Evolutionary conservation across 495 filamentous ascomycete species (phyloP).

Genomic region (Letharia lupina): DNA sequence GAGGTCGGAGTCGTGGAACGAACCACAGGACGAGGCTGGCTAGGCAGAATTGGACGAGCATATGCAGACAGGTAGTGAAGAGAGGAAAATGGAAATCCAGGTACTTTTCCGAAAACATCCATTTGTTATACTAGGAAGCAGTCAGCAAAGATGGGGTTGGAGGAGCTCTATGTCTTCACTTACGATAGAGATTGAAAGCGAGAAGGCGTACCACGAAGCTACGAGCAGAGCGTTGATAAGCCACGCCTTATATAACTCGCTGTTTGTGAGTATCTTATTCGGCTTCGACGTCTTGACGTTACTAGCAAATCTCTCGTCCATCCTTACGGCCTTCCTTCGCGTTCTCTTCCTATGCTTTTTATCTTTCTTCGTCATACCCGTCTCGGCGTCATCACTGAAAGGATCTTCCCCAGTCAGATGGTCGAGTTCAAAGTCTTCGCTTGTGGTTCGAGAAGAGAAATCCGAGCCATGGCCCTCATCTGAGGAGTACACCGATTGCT

Average conservation of each 20-base stretch:
- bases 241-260: conserved; percentile 57
- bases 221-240: conserved; percentile 70
- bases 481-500: conserved; percentile 16
- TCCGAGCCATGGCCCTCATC: conserved; percentile 35
- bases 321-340: conserved; percentile 54
- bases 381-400: conserved; percentile 82
- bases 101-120: conserved; percentile 90
- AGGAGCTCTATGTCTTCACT: conserved; percentile 29
- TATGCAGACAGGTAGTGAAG: conserved; percentile 91
- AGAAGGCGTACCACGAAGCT: conserved; percentile 88
- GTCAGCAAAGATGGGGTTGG: neutral
- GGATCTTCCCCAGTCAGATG: conserved; percentile 57
- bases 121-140: conserved; percentile 82
- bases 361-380: conserved; percentile 68
- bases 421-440: conserved; percentile 51
- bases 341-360: conserved; percentile 56
- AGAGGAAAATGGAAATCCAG: conserved; percentile 90
- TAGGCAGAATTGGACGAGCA: conserved; percentile 89
- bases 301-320: conserved; percentile 65
- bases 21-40: conserved; percentile 71
- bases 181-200: conserved; percentile 88
- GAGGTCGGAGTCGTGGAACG: conserved; percentile 75
- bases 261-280: conserved; percentile 44
- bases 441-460: conserved; percentile 37
- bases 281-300: conserved; percentile 39